phyloP scores from a whole-genome alignment of 352 stramenopile genomes.

The Phytopythium mirpurense region DNA sequence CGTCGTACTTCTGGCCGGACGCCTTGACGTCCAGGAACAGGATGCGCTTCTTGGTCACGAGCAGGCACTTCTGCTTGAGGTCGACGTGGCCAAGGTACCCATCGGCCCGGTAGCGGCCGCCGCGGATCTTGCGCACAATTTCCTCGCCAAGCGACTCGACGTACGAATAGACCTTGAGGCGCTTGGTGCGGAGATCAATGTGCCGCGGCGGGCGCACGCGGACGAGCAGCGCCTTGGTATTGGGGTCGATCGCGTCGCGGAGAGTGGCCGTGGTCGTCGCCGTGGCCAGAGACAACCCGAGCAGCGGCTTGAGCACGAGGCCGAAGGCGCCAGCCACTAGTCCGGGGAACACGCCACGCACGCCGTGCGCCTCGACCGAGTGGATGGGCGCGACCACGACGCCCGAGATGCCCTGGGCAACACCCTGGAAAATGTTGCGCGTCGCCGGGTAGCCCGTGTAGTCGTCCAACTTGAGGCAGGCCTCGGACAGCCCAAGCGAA shows the following conservation, averaged over 20 bases:
- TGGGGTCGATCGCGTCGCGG: slow-evolving; percentile 71
- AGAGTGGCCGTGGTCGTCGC: slow-evolving; percentile 67
- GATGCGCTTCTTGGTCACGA: slow-evolving; percentile 82
- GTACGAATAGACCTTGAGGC: slow-evolving; percentile 84
- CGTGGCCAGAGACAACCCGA: slow-evolving; percentile 72
- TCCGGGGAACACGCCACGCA: slow-evolving; percentile 68
- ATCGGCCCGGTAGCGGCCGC: slow-evolving; percentile 68
- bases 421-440: slow-evolving; percentile 83
- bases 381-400: slow-evolving; percentile 83
- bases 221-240: slow-evolving; percentile 77
- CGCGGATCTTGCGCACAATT: slow-evolving; percentile 75
- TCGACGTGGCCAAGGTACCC: slow-evolving; percentile 82
- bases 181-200: slow-evolving; percentile 75
- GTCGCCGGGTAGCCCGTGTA: slow-evolving; percentile 85
- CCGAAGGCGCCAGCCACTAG: slow-evolving; percentile 76
- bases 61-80: slow-evolving; percentile 76
- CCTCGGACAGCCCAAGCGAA: slow-evolving; percentile 76
- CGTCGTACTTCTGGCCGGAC: slow-evolving; percentile 55
- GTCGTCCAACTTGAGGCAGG: slow-evolving; percentile 82
- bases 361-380: slow-evolving; percentile 73
- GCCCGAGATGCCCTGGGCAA: slow-evolving; percentile 80
- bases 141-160: slow-evolving; percentile 86
- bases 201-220: slow-evolving; percentile 71
- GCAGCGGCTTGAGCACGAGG: slow-evolving; percentile 75
- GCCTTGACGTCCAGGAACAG: slow-evolving; percentile 69